Base-by-base conservation (phyloP, 257 asterid genomes). In the Avicennia marina region DNA sequence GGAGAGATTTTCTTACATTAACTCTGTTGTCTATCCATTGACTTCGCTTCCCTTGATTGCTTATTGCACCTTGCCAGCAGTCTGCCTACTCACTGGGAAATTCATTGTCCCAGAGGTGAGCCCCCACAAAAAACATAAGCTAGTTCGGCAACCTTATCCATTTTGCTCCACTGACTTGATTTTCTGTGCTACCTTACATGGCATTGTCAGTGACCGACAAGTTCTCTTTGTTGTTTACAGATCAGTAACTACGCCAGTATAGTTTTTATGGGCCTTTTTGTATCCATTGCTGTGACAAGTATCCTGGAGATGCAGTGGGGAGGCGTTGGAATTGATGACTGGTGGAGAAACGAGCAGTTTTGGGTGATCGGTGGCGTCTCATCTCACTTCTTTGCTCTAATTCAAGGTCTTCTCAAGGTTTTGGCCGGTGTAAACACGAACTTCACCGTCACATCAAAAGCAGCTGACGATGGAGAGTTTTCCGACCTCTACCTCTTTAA, bases 301-400 rank as follows among this genome's bases (percentile, higher is more conserved):
- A 48, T 82, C 40, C 66, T 79, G 4, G 91, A 83, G 70, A 80
- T 83, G 68, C 76, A 63, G 20, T 83, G 91, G 91, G 83, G 87
- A 18, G 79, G 85, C 3, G 82, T 83, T 4, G 72, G 73, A 32
- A 68, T 83, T 0, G 85, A 83, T 4, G 87, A 83, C 61, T 63
- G 66, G 81, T 83, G 91, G 91, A 80, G 83, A 57, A 83, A 77
- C 47, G 91, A 83, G 57, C 91, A 80, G 67, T 83, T 83, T 56
- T 83, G 87, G 87, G 87, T 83, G 11, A 80, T 83, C 1, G 87
- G 87, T 21, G 87, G 91, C 0, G 80, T 60, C 15, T 80, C 87
- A 0, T 57, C 91, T 9, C 87, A 83, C 52, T 66, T 83, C 25
- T 80, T 80, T 11, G 91, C 91, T 10, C 78, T 83, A 2, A 1